Evolutionary conservation across 371 early-diverging fungal genomes (phyloP), one percentile per base, ranked within the genome.

Genomic region (Mucor mucedo): DNA sequence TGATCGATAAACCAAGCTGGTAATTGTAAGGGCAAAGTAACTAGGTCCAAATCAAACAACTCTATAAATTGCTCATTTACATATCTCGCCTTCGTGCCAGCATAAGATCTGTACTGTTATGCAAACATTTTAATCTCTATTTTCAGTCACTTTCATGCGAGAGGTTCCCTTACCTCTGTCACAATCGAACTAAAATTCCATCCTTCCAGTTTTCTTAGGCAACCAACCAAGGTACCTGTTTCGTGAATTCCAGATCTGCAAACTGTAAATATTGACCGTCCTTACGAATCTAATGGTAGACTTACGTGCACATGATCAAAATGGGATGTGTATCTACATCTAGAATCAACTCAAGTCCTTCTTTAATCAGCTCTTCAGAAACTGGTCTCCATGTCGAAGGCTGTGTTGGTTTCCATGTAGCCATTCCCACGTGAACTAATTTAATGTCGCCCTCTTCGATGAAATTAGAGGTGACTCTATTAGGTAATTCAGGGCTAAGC

Each of bases 151-250:
- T 35, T 35, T 35, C 35, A 35, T 21, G 35, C 6, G 35, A 35
- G 35, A 8, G 35, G 6, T 35, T 35, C 8, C 35, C n/a, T 62
- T 82, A 88, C 91, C 84, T 95, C 96, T n/a, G 87, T 90, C 44
- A 95, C 85, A 62, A 96, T 97, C 0, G 96, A 93, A 64, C 93
- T 97, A 66, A 97, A 96, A 72, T 95, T 96, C 97, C 97, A 98
- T 21, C 89, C 85, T 71, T 96, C 96, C 61, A 97, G 72, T 60
- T 93, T 94, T 39, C 98, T 84, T 59, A 98, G 75, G 64, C 98
- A 98, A 5, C 98, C 98, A 35, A 98, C 86, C 39, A 97, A 79
- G 3, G 90, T 90, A 5, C 88, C 87, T 13, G 88, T 87, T 68
- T 88, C 88, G 62, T 89, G 90, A 29, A 95, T 87, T 9, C 97